Evolutionary conservation across 2,329 filamentous ascomycete genomes (phyloP).

Genomic region (Stagonosporopsis vannaccii): DNA sequence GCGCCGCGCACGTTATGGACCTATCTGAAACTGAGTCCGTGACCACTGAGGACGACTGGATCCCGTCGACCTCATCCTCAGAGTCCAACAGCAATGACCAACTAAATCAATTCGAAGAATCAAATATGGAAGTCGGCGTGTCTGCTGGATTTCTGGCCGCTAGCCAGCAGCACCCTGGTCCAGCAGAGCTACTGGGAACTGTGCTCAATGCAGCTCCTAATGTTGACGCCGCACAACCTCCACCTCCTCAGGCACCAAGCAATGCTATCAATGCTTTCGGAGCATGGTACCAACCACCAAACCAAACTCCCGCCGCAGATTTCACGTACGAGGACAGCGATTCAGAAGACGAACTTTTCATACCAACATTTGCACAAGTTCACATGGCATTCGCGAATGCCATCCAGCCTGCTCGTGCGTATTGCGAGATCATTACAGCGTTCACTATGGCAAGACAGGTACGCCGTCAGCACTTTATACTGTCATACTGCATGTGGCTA

Average conservation of each 20-base stretch:
- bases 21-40: slow-evolving; percentile 8
- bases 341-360: slow-evolving; percentile 5
- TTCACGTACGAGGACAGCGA: slow-evolving; percentile 8
- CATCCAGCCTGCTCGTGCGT: slow-evolving; percentile 6
- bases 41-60: not conserved
- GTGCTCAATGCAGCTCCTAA: too few species aligned
- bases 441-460: slow-evolving; percentile 11
- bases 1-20: slow-evolving; percentile 10
- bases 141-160: not conserved
- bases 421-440: slow-evolving; percentile 12
- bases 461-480: not conserved
- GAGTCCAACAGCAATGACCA: not conserved
- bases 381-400: not conserved
- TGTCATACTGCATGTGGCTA: not conserved
- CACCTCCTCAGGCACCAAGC: not conserved
- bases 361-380: slow-evolving; percentile 2
- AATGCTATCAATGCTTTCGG: slow-evolving; percentile 12
- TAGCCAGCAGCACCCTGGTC: not conserved
- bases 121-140: not conserved
- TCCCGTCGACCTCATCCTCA: not conserved
- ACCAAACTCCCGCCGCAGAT: not conserved
- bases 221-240: not conserved
- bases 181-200: not conserved
- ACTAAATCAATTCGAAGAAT: not conserved
- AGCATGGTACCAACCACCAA: slow-evolving; percentile 13